These are phyloP conservation scores for Macrophomina pseudophaseolina DNA, from an alignment of 2,329 filamentous ascomycete genomes.

Conservation along the genomic window DNA sequence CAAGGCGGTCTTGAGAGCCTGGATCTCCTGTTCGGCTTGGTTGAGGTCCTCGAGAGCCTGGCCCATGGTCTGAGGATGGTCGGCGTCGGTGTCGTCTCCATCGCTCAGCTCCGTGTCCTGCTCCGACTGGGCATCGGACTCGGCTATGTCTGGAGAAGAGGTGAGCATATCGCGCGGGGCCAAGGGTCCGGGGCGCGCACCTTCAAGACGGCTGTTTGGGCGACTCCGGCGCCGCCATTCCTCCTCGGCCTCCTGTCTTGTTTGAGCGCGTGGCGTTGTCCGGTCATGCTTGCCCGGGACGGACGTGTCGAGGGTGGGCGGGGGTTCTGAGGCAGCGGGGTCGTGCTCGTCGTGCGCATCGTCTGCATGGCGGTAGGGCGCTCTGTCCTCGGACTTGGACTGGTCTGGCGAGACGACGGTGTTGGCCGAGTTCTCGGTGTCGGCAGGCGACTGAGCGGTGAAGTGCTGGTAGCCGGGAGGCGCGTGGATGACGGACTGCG, in stretches of 20 bases:
- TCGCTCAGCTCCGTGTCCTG: slow-evolving; percentile 22
- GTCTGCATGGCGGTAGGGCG: neutral
- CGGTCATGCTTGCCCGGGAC: slow-evolving; percentile 70
- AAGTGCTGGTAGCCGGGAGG: slow-evolving; percentile 82
- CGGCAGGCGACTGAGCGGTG: slow-evolving; percentile 38
- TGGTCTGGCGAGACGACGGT: slow-evolving; percentile 38
- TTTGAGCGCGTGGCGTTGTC: slow-evolving; percentile 82
- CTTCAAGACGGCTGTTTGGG: slow-evolving; percentile 76
- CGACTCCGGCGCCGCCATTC: slow-evolving; percentile 59
- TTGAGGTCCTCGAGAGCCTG: slow-evolving; percentile 63
- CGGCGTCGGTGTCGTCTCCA: slow-evolving; percentile 34
- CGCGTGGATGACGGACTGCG: slow-evolving; percentile 89
- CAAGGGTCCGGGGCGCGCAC: slow-evolving; percentile 49
- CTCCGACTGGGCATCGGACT: slow-evolving; percentile 41
- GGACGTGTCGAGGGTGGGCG: slow-evolving; percentile 71
- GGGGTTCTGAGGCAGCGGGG: slow-evolving; percentile 7
- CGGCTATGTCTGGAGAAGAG: slow-evolving; percentile 48
- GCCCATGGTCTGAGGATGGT: slow-evolving; percentile 47
- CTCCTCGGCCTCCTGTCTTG: slow-evolving; percentile 73
- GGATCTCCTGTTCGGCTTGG: slow-evolving; percentile 66
- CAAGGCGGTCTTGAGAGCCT: slow-evolving; percentile 74
- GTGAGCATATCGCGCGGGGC: neutral
- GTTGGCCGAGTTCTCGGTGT: slow-evolving; percentile 36
- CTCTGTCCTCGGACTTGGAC: slow-evolving; percentile 4
- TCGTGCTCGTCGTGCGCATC: slow-evolving; percentile 3